Conservation (phyloP, 2,329 filamentous ascomycete genomes). For the Fusarium keratoplasticum region DNA sequence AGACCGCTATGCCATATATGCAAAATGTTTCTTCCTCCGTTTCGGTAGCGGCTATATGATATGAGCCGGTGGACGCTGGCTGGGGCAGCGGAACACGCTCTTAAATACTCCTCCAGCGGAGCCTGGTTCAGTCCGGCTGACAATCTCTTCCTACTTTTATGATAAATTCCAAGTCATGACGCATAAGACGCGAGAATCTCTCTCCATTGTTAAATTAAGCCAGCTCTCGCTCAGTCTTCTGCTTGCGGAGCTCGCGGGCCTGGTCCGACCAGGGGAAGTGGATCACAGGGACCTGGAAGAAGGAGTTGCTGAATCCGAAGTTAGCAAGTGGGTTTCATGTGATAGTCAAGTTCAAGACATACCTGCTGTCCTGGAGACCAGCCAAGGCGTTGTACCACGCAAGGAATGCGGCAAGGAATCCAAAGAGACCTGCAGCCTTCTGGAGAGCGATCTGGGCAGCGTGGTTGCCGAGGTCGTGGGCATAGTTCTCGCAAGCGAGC, state of each 20-base stretch:
- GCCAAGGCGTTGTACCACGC: conserved; percentile 91
- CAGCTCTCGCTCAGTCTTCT: conserved; percentile 52
- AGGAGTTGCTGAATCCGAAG: conserved; percentile 72
- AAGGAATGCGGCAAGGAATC: conserved; percentile 82
- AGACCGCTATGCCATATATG: conserved; percentile 16
- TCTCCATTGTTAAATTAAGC: conserved; percentile 27
- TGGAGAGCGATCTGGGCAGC: conserved; percentile 62
- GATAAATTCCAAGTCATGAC: conserved; percentile 35
- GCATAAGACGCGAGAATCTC: conserved; percentile 29
- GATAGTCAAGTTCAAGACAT: conserved; percentile 42
- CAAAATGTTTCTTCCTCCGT: conserved; percentile 4
- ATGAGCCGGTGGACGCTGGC: conserved; percentile 12
- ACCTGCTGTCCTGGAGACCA: conserved; percentile 80
- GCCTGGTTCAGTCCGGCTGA: background rate
- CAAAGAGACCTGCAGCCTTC: conserved; percentile 82
- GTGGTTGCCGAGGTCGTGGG: conserved; percentile 62
- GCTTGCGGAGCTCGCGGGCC: conserved; percentile 68
- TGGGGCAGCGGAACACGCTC: conserved; percentile 9
- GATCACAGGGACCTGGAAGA: conserved; percentile 91
- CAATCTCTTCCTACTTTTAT: conserved; percentile 15
- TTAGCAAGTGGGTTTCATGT: conserved; percentile 47
- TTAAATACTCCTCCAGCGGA: conserved; percentile 21
- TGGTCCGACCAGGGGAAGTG: conserved; percentile 96
- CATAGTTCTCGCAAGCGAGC: conserved; percentile 73
- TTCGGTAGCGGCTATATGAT: conserved; percentile 2